Evolutionary conservation across 495 filamentous ascomycete species (phyloP).

Genomic region (Podospora pseudopauciseta): DNA sequence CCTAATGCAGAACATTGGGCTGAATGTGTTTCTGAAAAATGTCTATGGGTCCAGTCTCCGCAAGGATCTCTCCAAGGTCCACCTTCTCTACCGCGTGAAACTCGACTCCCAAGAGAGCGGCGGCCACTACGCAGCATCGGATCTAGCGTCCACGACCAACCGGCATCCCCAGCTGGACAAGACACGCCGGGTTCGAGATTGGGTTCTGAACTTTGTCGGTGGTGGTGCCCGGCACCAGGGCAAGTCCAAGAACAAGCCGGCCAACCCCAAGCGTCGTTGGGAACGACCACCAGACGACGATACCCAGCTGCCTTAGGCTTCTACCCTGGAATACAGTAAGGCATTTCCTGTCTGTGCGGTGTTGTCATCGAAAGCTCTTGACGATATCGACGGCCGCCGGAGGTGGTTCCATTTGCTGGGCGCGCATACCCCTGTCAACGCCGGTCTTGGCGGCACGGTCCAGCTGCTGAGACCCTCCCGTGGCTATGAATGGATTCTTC

Average conservation of each 20-base stretch:
- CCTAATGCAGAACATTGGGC: conserved; percentile 70
- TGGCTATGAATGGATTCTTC: conserved; percentile 12
- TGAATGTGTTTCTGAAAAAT: conserved; percentile 64
- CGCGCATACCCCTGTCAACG: neutral
- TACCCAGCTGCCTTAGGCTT: conserved; percentile 19
- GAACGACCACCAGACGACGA: conserved; percentile 23
- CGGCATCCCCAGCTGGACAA: conserved; percentile 57
- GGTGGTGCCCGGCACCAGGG: neutral
- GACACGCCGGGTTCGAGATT: conserved; percentile 63
- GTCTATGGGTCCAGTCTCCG: conserved; percentile 76
- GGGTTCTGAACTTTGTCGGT: conserved; percentile 71
- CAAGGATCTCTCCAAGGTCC: conserved; percentile 64
- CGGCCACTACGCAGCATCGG: conserved; percentile 40
- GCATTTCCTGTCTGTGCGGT: neutral
- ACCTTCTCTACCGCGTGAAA: conserved; percentile 57
- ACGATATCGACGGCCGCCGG: neutral
- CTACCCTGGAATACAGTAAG: neutral
- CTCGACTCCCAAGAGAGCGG: conserved; percentile 42
- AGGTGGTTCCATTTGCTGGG: neutral
- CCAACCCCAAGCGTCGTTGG: conserved; percentile 18
- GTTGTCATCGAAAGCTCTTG: neutral
- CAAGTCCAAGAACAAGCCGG: neutral
- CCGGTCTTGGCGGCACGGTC: conserved; percentile 2
- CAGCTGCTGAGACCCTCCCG: neutral
- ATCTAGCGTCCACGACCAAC: conserved; percentile 30